Evolutionary conservation across 2,329 filamentous ascomycete species (phyloP), one percentile per base, ranked within the genome.

Genomic region (Daldinia eschscholtzii): DNA sequence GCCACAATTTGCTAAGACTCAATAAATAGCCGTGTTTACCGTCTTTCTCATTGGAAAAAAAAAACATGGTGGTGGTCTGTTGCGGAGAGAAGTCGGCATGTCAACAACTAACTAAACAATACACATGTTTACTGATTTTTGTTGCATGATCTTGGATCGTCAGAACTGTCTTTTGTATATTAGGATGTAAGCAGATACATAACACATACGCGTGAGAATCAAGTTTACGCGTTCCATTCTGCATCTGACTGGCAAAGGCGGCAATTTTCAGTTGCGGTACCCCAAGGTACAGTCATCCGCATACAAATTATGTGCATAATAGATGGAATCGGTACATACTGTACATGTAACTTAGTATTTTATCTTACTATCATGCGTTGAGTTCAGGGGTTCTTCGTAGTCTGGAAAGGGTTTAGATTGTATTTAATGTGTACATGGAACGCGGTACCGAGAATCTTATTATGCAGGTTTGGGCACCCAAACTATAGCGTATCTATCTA

Each of bases 231-330:
- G 69, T 69, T 71, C 58, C 26, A 41, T 13, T 15, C 37, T 57
- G 13, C 12, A 9, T 23, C 56, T 62, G 35, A n/a, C 33, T 50
- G 64, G 67, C n/a, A 52, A 60, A 23, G 63, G 62, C 68, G 68
- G 65, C 68, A 68, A 67, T 55, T 56, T 62, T 13, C 50, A 42
- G 12, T 57, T 55, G 23, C 23, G 28, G 63, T 68, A 65, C 37
- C 39, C 3, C 18, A 9, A 39, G 48, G 44, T 67, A 70, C 58
- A 41, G 28, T 53, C 18, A 50, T 57, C 9, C 48, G 37, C 35
- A 55, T 58, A 53, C 44, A 61, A 61, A 63, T 66, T 66, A 60
- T 68, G 64, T 64, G 62, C 66, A 68, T 68, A 63, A 58, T 68
- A 59, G 37, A 68, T 64, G 68, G 68, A 44, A 39, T 52, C 28